phyloP scores from a whole-genome alignment of 2,329 filamentous ascomycete genomes.

The Blumeriella jaapii region DNA sequence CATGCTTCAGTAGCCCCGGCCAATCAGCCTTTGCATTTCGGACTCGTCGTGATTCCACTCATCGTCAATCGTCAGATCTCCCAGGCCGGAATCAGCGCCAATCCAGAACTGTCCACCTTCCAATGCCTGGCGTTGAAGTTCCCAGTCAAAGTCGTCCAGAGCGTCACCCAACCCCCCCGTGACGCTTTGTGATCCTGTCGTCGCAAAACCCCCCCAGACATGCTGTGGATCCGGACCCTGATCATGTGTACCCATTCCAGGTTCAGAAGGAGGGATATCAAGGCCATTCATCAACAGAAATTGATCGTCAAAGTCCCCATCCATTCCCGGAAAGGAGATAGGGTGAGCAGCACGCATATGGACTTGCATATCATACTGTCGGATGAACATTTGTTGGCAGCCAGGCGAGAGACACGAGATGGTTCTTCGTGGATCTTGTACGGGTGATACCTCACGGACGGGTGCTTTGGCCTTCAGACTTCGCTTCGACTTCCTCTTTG shows the following conservation, averaged over 20 bases:
- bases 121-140: slow-evolving; percentile 17
- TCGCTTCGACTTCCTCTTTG: slow-evolving; percentile 6
- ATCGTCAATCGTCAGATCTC: slow-evolving; percentile 6
- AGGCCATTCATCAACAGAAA: slow-evolving; percentile 1
- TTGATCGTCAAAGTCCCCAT: not conserved
- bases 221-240: too few relatives aligned
- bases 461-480: slow-evolving; percentile 10
- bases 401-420: slow-evolving; percentile 38
- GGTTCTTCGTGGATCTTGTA: slow-evolving; percentile 33
- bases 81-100: slow-evolving; percentile 15
- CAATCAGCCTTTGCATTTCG: slow-evolving; percentile 25
- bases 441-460: slow-evolving; percentile 39
- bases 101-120: slow-evolving; percentile 23
- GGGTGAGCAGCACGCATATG: slow-evolving; percentile 39
- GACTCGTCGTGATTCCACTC: slow-evolving; percentile 18
- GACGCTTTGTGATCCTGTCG: too few relatives aligned
- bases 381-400: slow-evolving; percentile 44
- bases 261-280: not conserved
- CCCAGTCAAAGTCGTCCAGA: slow-evolving; percentile 20
- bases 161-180: slow-evolving; percentile 2
- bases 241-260: too few relatives aligned
- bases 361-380: slow-evolving; percentile 44
- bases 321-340: not conserved
- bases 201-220: too few relatives aligned
- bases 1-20: slow-evolving; percentile 2